Evolutionary conservation across 2,329 filamentous ascomycete species (phyloP).

Genomic region (Colletotrichum sp.): DNA sequence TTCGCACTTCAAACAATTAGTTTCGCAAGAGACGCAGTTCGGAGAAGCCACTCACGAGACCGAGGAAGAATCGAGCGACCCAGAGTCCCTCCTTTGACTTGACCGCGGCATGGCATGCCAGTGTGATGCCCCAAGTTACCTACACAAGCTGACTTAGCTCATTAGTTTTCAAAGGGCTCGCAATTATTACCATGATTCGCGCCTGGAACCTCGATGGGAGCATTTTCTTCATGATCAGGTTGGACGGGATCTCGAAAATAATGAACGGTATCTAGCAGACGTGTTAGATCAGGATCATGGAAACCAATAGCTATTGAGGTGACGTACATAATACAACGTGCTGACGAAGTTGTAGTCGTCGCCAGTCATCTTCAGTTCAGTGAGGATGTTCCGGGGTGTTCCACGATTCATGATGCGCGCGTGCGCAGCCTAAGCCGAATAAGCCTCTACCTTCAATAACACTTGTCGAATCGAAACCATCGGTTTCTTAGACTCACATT

Average conservation of each 20-base stretch:
- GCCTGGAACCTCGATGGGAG: slow-evolving; percentile 44
- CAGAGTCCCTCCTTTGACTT: neutral
- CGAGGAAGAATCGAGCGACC: neutral
- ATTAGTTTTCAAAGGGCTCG: neutral
- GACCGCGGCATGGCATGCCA: neutral
- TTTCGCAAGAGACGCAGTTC: neutral
- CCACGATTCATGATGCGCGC: slow-evolving; percentile 45
- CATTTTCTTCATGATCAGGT: slow-evolving; percentile 41
- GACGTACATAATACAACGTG: slow-evolving; percentile 32
- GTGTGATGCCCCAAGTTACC: neutral
- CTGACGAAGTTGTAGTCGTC: slow-evolving; percentile 44
- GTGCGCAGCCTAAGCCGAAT: neutral
- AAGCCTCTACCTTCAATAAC: neutral
- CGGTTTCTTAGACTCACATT: slow-evolving; percentile 26
- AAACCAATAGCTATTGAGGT: neutral
- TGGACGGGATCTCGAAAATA: slow-evolving; percentile 41
- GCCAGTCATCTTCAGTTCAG: slow-evolving; percentile 39
- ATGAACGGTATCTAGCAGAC: slow-evolving; percentile 40
- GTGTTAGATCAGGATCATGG: too few relatives aligned
- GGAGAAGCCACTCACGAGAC: neutral
- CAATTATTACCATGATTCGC: slow-evolving; percentile 37
- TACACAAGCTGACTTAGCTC: neutral
- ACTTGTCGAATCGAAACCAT: neutral
- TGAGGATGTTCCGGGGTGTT: slow-evolving; percentile 44
- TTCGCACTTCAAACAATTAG: slow-evolving; percentile 29